Evolutionary conservation across 78 protist genomes (phyloP).

Genomic region (Cavenderia fasciculata): DNA sequence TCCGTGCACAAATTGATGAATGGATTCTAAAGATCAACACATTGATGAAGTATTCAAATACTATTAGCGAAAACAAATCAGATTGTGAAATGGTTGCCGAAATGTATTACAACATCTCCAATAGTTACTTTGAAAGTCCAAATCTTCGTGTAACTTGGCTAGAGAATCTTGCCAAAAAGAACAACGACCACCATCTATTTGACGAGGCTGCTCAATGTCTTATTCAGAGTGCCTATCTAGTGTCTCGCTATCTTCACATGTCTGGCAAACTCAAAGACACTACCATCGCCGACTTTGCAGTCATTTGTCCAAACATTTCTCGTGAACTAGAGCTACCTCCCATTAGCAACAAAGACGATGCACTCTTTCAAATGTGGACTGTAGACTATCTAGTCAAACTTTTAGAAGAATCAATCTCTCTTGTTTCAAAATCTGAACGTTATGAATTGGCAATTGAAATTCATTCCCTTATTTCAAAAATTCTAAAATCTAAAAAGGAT

Average conservation of each 20-base stretch:
- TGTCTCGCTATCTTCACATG: conserved; percentile 16
- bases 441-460: conserved; percentile 74
- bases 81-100: conserved; percentile 78
- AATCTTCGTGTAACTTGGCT: conserved; percentile 82
- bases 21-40: conserved; percentile 51
- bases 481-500: conserved; percentile 41
- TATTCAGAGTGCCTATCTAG: conserved; percentile 52
- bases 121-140: conserved; percentile 75
- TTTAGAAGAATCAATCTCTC: conserved; percentile 30
- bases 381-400: conserved; percentile 26
- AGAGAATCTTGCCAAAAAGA: conserved; percentile 57
- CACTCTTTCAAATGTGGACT: conserved; percentile 62
- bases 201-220: conserved; percentile 74
- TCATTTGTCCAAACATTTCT: conserved; percentile 54
- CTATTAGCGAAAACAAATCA: conserved; percentile 38
- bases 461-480: conserved; percentile 48
- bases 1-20: conserved; percentile 71
- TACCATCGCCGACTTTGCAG: conserved; percentile 11
- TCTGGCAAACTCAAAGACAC: conserved; percentile 13
- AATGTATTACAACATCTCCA: conserved; percentile 67
- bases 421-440: conserved; percentile 19
- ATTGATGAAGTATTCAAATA: conserved; percentile 51
- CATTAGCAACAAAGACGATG: conserved; percentile 48
- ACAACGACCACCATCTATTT: conserved; percentile 38
- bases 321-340: conserved; percentile 31